A percentile compares a stretch with the other conserved stretches of the same genome.
phyloP scores from a whole-genome alignment of 2,329 filamentous ascomycete genomes.

The Mycocentrospora acerina region DNA sequence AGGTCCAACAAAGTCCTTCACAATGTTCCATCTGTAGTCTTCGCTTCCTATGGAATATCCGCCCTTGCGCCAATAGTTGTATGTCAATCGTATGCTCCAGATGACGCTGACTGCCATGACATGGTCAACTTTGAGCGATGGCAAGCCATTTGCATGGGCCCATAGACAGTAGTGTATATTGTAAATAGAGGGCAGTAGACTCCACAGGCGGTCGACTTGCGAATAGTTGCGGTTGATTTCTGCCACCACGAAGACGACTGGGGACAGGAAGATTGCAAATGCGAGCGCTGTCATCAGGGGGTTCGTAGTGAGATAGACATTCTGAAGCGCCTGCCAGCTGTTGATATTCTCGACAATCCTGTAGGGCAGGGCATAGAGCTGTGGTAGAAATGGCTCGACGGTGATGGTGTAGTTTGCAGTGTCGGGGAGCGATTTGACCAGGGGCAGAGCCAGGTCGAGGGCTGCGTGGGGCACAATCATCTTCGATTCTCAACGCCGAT shows the following conservation, averaged over 20 bases:
- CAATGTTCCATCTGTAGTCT: conserved; percentile 88
- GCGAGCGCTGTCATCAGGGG: conserved; percentile 76
- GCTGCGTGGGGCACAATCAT: conserved; percentile 48
- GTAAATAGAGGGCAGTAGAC: conserved; percentile 82
- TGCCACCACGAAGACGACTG: conserved; percentile 71
- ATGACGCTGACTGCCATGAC: conserved; percentile 68
- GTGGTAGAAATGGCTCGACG: conserved; percentile 75
- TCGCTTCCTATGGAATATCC: conserved; percentile 87
- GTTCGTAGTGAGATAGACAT: conserved; percentile 82
- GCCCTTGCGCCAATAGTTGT: conserved; percentile 95
- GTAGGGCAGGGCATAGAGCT: conserved; percentile 51
- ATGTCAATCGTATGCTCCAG: conserved; percentile 92
- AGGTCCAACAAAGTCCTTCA: conserved; percentile 65
- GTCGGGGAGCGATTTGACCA: conserved; percentile 69
- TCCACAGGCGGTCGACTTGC: conserved; percentile 94
- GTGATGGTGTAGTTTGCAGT: conserved; percentile 75
- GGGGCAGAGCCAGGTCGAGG: conserved; percentile 59
- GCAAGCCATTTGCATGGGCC: conserved; percentile 72
- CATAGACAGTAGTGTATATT: conserved; percentile 82
- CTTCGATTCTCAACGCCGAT: neutral
- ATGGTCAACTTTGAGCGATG: conserved; percentile 70
- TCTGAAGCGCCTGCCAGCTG: conserved; percentile 62
- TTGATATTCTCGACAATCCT: conserved; percentile 57
- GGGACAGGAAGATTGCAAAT: conserved; percentile 69
- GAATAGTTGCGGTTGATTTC: conserved; percentile 94